phyloP scores from a whole-genome alignment of 2,329 filamentous ascomycete genomes.

The Colletotrichum phormii region DNA sequence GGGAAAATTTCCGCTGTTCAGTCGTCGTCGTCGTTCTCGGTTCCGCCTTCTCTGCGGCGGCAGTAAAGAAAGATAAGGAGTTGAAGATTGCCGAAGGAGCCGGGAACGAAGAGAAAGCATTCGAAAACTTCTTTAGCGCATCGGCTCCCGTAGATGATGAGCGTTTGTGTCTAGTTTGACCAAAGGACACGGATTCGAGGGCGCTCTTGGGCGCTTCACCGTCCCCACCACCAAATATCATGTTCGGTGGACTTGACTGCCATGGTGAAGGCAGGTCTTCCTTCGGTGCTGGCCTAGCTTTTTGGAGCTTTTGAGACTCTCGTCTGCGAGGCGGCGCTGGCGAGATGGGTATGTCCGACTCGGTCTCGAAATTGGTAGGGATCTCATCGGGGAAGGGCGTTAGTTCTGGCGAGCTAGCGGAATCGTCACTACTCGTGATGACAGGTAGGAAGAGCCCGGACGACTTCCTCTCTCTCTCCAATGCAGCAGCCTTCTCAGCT shows the following conservation, averaged over 20 bases:
- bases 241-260: constrained; percentile 54
- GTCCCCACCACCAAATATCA: constrained; percentile 47
- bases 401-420: constrained; percentile 33
- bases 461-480: constrained; percentile 55
- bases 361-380: constrained; percentile 29
- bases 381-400: constrained; percentile 35
- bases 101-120: constrained; percentile 64
- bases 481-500: constrained; percentile 67
- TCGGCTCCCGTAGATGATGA: constrained; percentile 69
- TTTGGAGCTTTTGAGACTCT: constrained; percentile 30
- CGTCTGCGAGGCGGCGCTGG: constrained; percentile 19
- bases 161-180: constrained; percentile 58
- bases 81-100: constrained; percentile 35
- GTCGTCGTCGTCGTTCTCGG: neutral
- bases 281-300: constrained; percentile 20
- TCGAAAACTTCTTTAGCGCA: constrained; percentile 67
- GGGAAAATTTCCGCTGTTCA: neutral
- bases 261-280: constrained; percentile 48
- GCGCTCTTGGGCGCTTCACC: constrained; percentile 45
- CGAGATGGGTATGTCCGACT: constrained; percentile 23
- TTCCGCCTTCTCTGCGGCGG: constrained; percentile 30
- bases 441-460: constrained; percentile 48
- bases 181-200: constrained; percentile 58
- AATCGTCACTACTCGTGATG: constrained; percentile 23
- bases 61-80: constrained; percentile 35